Conservation (phyloP, 1,284 basidiomycete species). For the Ceratobasidium sp. region DNA sequence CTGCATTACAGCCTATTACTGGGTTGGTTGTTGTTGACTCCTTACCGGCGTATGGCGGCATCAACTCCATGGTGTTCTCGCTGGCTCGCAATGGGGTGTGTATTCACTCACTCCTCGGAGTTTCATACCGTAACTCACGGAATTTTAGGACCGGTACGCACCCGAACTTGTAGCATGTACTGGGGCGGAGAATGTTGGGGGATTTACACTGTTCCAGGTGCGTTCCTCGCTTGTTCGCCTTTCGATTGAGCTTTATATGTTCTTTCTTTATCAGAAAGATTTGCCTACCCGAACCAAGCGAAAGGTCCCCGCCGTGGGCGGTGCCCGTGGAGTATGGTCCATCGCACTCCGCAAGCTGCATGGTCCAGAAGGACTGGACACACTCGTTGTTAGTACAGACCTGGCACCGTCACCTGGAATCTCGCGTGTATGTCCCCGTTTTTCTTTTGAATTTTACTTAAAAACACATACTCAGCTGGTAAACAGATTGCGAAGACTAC, state of each 20-base stretch:
- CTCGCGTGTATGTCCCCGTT: constrained; percentile 68
- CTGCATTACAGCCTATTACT: constrained; percentile 67
- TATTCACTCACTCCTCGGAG: background rate
- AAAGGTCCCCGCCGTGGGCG: constrained; percentile 84
- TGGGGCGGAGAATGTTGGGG: constrained; percentile 78
- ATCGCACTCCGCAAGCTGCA: constrained; percentile 69
- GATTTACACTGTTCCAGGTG: constrained; percentile 91
- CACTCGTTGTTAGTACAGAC: constrained; percentile 85
- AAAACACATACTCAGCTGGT: constrained; percentile 1
- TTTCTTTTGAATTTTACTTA: no score
- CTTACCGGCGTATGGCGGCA: constrained; percentile 83
- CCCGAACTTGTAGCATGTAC: constrained; percentile 89
- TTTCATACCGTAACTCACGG: constrained; percentile 46
- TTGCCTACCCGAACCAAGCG: constrained; percentile 82
- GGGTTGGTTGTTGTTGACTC: constrained; percentile 72
- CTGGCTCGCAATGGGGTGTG: constrained; percentile 77
- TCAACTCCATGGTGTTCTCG: constrained; percentile 74
- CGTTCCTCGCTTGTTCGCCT: constrained; percentile 49
- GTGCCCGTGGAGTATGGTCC: constrained; percentile 86
- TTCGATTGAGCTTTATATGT: constrained; percentile 2
- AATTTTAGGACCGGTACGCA: constrained; percentile 75
- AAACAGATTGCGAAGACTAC: constrained; percentile 77
- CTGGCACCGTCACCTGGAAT: constrained; percentile 83
- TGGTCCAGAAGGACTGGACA: constrained; percentile 67
- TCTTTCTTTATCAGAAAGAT: constrained; percentile 70